Evolutionary conservation across 306 rosid species (phyloP), one percentile per base, ranked within the genome.

Genomic region (cucumber (Cucumis sativus)): DNA sequence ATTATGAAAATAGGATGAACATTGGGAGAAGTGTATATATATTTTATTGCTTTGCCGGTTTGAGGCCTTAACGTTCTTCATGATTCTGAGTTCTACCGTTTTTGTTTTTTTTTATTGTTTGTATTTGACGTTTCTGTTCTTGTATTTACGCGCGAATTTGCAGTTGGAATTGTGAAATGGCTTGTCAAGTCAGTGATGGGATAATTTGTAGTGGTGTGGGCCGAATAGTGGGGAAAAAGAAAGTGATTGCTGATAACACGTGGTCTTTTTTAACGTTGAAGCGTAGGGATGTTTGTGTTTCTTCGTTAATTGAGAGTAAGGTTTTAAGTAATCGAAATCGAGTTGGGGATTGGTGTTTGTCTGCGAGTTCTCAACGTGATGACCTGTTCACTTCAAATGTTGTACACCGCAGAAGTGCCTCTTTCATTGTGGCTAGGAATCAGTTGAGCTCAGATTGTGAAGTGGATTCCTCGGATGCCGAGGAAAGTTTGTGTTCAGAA

Each of bases 361-460:
- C 71, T 13, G 51, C 71, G n/a, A 69, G 58, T 28, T 79, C 39
- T 18, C 54, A 66, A 52, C 7, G 61, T 16, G 30, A 28, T 28
- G n/a, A 37, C 10, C 18, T 16, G 13, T 58, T 72, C 74, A 72
- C 73, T 1, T 81, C 86, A 1, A 41, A 81, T 40, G 45, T 77
- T 28, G 40, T 77, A 41, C 88, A 58, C 39, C 82, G 84, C 56
- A 58, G 85, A 67, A 87, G 82, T 74, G 58, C 69, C 41, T 10
- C 78, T 63, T 79, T 68, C 25, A 77, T 74, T 5, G 55, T 71
- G 77, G 84, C 58, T 66, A n/a, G 79, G 47, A 67, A 59, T 67
- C 89, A 84, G 35, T 77, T 75, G 83, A 83, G 80, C 82, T 85
- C 88, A 35, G 80, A 83, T 76, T 35, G 37, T 74, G 79, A 23